A percentile compares a stretch with the other conserved stretches of the same genome.
Conservation (phyloP, 2,329 filamentous ascomycete genomes). For the Camillea tinctor region DNA sequence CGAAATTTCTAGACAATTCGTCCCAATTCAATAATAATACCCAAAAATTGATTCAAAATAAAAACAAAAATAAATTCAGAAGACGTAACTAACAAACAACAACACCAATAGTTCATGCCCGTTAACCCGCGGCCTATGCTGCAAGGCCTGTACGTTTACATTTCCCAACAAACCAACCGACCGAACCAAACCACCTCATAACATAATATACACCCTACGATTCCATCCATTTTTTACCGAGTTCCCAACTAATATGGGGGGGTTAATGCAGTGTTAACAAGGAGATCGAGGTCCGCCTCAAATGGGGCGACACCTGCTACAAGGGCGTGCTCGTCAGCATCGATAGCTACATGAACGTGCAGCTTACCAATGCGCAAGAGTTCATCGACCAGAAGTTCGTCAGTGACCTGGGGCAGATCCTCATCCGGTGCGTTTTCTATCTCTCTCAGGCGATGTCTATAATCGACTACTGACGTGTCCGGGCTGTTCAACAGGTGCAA, state of each 20-base stretch:
- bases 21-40: no score
- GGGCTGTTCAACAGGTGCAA: conserved; percentile 64
- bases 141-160: conserved; percentile 78
- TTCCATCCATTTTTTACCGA: no score
- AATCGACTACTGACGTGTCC: not conserved
- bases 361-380: conserved; percentile 87
- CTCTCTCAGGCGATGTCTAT: not conserved
- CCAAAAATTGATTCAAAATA: no score
- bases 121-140: conserved; percentile 97
- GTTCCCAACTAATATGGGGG: no score
- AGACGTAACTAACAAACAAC: not conserved
- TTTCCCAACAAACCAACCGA: not conserved
- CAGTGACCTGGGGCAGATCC: conserved; percentile 81
- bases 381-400: conserved; percentile 85
- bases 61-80: no score
- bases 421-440: conserved; percentile 69
- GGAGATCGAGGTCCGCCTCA: conserved; percentile 85
- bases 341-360: conserved; percentile 99
- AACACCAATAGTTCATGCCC: conserved; percentile 68
- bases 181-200: not conserved
- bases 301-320: conserved; percentile 98
- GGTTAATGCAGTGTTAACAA: conserved; percentile 69
- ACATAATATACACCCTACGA: not conserved
- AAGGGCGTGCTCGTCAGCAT: conserved; percentile 89
- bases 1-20: not conserved